A percentile compares a stretch with the other conserved stretches of the same genome.
These are phyloP conservation scores for Kokia cookei DNA, from an alignment of 441 rosid species.

Conservation along the genomic window DNA sequence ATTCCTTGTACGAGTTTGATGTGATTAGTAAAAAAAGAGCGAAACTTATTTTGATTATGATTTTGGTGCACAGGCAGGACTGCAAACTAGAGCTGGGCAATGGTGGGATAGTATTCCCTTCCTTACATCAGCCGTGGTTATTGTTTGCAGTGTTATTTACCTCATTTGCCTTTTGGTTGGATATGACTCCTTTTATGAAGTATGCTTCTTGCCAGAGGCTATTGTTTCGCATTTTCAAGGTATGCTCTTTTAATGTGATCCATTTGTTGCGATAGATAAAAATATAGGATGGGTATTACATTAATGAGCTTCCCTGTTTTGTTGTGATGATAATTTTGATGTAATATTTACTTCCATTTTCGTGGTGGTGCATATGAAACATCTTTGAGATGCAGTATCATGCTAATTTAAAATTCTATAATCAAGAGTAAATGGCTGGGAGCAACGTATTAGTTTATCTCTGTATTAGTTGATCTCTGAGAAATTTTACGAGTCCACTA, in stretches of 20 bases:
- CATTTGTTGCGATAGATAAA: neutral
- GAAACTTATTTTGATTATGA: neutral
- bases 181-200: constrained; percentile 71
- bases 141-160: constrained; percentile 66
- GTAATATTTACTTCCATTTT: neutral
- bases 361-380: neutral
- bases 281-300: neutral
- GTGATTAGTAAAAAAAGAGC: neutral
- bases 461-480: neutral
- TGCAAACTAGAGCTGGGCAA: constrained; percentile 63
- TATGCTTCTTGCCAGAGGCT: constrained; percentile 85
- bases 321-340: neutral
- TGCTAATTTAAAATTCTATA: neutral
- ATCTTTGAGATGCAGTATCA: neutral
- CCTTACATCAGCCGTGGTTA: constrained; percentile 71
- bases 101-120: constrained; percentile 95
- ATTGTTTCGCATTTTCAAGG: constrained; percentile 74
- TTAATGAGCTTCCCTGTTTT: neutral
- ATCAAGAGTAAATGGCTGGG: neutral
- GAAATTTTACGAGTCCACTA: neutral
- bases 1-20: neutral
- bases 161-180: constrained; percentile 72
- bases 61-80: constrained; percentile 52
- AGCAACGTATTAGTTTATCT: neutral
- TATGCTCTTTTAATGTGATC: constrained; percentile 15